Conservation (phyloP, 345 rosid genomes). For the Trapa incisa region DNA sequence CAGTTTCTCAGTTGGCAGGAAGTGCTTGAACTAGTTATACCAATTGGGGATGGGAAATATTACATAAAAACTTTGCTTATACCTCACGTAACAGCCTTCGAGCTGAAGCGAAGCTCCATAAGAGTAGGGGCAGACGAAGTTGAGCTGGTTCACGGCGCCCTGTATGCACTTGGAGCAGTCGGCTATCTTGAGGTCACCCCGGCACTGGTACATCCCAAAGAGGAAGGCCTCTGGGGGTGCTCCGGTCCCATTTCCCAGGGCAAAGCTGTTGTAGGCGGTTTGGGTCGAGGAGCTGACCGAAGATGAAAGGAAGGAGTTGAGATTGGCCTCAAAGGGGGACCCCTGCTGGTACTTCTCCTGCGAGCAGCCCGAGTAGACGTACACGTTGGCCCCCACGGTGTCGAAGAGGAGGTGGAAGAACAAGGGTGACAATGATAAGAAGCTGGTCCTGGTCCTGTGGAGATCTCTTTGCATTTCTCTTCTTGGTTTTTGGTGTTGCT, state of each 20-base stretch:
- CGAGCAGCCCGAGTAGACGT: conserved; percentile 69
- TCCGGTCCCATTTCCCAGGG: conserved; percentile 48
- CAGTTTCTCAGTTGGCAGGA: no score
- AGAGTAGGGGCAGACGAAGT: conserved; percentile 48
- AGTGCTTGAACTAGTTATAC: no score
- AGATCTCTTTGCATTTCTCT: background rate
- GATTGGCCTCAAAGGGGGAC: conserved; percentile 52
- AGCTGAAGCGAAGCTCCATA: conserved; percentile 68
- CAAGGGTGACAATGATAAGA: background rate
- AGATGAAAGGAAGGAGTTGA: conserved; percentile 50
- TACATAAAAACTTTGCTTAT: background rate
- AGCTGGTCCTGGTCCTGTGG: background rate
- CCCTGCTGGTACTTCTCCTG: conserved; percentile 51
- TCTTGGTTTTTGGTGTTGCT: background rate
- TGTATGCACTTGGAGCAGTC: conserved; percentile 53
- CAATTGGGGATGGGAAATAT: no score
- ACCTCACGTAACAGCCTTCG: conserved; percentile 52
- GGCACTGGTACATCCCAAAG: conserved; percentile 72
- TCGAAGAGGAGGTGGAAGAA: conserved; percentile 11
- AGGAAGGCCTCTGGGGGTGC: conserved; percentile 18
- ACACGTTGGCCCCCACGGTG: conserved; percentile 30
- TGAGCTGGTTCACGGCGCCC: conserved; percentile 49
- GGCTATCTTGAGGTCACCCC: conserved; percentile 43
- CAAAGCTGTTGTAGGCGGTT: conserved; percentile 36
- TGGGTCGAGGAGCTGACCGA: conserved; percentile 52